Conservation (phyloP, 768 basidiomycete species). For the Sutorius australiensis region DNA sequence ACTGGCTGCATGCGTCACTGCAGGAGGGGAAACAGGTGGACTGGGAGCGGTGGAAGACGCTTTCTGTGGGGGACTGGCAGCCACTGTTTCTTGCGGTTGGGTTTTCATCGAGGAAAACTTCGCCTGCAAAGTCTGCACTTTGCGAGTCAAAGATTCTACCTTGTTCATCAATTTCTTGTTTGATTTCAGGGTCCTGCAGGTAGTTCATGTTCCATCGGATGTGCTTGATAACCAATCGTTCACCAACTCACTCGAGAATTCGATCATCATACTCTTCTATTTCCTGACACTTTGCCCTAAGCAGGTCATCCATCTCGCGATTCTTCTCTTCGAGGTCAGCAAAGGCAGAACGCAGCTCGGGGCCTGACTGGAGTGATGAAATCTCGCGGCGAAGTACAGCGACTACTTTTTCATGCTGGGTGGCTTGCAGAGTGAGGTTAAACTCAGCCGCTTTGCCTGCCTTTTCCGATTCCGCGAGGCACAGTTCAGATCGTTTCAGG, state of each 20-base stretch:
- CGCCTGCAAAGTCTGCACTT: slow-evolving; percentile 66
- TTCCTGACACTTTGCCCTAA: slow-evolving; percentile 66
- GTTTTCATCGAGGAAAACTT: slow-evolving; percentile 58
- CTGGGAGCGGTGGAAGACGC: slow-evolving; percentile 7
- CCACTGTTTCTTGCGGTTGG: slow-evolving; percentile 20
- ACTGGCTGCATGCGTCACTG: neutral
- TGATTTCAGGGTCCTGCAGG: slow-evolving; percentile 64
- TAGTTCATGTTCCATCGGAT: slow-evolving; percentile 2
- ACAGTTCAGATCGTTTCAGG: slow-evolving; percentile 39
- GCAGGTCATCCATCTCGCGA: slow-evolving; percentile 70
- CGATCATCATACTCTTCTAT: slow-evolving; percentile 85
- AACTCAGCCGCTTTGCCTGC: slow-evolving; percentile 60
- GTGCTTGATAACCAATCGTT: slow-evolving; percentile 3
- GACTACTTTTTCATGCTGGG: slow-evolving; percentile 65
- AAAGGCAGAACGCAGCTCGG: slow-evolving; percentile 53
- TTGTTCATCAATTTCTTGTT: slow-evolving; percentile 73
- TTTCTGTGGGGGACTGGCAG: slow-evolving; percentile 9
- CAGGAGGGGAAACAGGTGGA: slow-evolving; percentile 13
- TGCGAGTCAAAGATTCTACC: slow-evolving; percentile 68
- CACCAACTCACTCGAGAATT: slow-evolving; percentile 56
- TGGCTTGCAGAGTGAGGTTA: slow-evolving; percentile 57
- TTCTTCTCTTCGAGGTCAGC: slow-evolving; percentile 65
- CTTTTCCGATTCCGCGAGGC: slow-evolving; percentile 54
- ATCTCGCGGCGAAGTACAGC: slow-evolving; percentile 57
- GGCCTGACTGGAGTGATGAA: slow-evolving; percentile 45